Conservation (phyloP, 495 filamentous ascomycete genomes). For the Podospora comata region DNA sequence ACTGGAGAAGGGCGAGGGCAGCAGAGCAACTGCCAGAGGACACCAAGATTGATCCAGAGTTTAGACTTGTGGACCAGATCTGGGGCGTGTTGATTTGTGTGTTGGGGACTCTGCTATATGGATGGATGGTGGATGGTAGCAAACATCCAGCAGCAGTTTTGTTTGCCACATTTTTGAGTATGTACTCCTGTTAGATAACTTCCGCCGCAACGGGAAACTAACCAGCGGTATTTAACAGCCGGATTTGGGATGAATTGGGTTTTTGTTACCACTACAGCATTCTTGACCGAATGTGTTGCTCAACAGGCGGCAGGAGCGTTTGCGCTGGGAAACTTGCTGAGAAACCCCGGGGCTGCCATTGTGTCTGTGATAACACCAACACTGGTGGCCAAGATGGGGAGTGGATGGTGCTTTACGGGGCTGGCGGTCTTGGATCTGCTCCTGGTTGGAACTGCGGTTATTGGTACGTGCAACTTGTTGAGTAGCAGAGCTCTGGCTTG, state of each 20-base stretch:
- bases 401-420: constrained; percentile 18
- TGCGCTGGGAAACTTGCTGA: constrained; percentile 19
- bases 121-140: constrained; percentile 8
- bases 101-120: constrained; percentile 11
- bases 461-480: constrained; percentile 4
- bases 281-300: constrained; percentile 18
- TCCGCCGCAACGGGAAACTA: not conserved
- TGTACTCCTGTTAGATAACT: not conserved
- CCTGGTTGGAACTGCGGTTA: constrained; percentile 12
- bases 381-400: constrained; percentile 15
- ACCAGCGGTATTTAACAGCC: not conserved
- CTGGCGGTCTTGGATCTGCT: constrained; percentile 10
- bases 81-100: constrained; percentile 19
- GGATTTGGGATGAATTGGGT: constrained; percentile 24
- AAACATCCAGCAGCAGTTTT: constrained; percentile 14
- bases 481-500: no score
- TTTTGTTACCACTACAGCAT: constrained; percentile 19
- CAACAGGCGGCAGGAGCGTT: constrained; percentile 20
- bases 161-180: constrained; percentile 14
- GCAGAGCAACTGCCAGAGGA: constrained; percentile 1
- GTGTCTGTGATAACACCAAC: constrained; percentile 13
- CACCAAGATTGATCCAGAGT: constrained; percentile 18
- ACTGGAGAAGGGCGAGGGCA: constrained; percentile 16
- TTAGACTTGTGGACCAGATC: constrained; percentile 17
- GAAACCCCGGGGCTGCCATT: constrained; percentile 17